Evolutionary conservation across 371 early-diverging fungal species (phyloP).

Genomic region (Zychaea mexicana): DNA sequence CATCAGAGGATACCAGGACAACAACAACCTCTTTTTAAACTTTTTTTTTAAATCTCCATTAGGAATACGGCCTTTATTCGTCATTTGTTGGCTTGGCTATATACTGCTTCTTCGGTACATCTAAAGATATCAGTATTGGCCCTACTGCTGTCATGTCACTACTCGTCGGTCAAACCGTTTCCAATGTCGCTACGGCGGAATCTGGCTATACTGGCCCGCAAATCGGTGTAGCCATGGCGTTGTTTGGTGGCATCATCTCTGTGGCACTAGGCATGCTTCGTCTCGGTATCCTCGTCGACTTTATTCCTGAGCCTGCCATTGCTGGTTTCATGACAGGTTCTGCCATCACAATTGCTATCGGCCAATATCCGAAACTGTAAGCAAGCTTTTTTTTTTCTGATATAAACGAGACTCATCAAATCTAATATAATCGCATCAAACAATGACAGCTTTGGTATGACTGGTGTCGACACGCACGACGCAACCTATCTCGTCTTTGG

Average conservation of each 20-base stretch:
- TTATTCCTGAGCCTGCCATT: conserved; percentile 82
- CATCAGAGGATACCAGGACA: neutral
- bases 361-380: conserved; percentile 52
- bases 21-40: neutral
- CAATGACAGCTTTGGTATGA: conserved; percentile 63
- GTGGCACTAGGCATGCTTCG: conserved; percentile 74
- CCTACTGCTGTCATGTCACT: conserved; percentile 86
- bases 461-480: conserved; percentile 61
- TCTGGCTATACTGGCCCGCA: conserved; percentile 46
- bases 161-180: conserved; percentile 72
- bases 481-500: conserved; percentile 56
- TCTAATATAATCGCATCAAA: no score
- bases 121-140: conserved; percentile 88
- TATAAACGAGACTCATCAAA: neutral
- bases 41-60: neutral
- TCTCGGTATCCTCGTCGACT: conserved; percentile 85
- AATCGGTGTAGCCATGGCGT: conserved; percentile 58
- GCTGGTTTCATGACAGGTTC: conserved; percentile 75
- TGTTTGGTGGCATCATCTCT: conserved; percentile 66
- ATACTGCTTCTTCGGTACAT: conserved; percentile 83
- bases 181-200: conserved; percentile 27
- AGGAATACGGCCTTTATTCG: conserved; percentile 24
- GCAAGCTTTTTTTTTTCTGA: neutral
- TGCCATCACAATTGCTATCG: conserved; percentile 74
- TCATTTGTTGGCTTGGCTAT: conserved; percentile 75